phyloP scores from a whole-genome alignment of 805 yeast genomes.

The Saccharomycopsis amapae region DNA sequence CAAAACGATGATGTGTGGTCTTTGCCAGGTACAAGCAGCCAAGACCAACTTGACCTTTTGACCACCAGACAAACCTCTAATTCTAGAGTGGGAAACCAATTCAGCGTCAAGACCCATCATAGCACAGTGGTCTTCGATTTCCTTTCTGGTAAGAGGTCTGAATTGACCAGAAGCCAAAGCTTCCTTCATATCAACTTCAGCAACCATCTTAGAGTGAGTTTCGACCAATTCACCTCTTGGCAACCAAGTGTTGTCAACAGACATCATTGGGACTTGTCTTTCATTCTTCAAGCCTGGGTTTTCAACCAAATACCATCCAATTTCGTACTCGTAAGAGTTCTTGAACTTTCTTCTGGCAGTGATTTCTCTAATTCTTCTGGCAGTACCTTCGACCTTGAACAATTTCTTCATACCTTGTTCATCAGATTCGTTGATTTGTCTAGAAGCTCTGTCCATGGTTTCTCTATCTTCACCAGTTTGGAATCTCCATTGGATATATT shows the following conservation, averaged over 20 bases:
- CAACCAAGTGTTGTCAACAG: slow-evolving; percentile 99
- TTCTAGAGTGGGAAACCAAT: slow-evolving; percentile 99
- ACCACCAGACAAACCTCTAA: slow-evolving; percentile 99
- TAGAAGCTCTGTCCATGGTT: slow-evolving; percentile 99
- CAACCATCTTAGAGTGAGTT: slow-evolving; percentile 98
- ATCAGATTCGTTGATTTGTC: slow-evolving; percentile 95
- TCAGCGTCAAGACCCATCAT: slow-evolving; percentile 98
- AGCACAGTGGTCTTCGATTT: slow-evolving; percentile 97
- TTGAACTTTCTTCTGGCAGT: slow-evolving; percentile 98
- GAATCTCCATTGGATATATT: slow-evolving; percentile 99
- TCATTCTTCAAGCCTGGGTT: slow-evolving; percentile 98
- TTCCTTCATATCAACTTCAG: slow-evolving; percentile 99
- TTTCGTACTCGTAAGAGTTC: slow-evolving; percentile 99
- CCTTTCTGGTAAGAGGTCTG: slow-evolving; percentile 99
- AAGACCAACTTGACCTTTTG: slow-evolving; percentile 99
- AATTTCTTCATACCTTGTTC: slow-evolving; percentile 99
- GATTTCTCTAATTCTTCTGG: slow-evolving; percentile 93
- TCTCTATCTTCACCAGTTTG: slow-evolving; percentile 99
- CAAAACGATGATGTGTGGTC: slow-evolving; percentile 98
- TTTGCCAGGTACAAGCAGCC: slow-evolving; percentile 99
- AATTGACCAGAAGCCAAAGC: slow-evolving; percentile 99
- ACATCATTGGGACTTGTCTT: slow-evolving; percentile 99
- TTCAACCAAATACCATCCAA: slow-evolving; percentile 96
- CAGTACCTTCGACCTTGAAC: slow-evolving; percentile 97
- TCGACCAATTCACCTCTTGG: slow-evolving; percentile 98